Percentiles rank a stretch among this genome's conserved stretches.
These are phyloP conservation scores for Graphilbum fragrans DNA, from an alignment of 2,329 filamentous ascomycete genomes.

Conservation along the genomic window DNA sequence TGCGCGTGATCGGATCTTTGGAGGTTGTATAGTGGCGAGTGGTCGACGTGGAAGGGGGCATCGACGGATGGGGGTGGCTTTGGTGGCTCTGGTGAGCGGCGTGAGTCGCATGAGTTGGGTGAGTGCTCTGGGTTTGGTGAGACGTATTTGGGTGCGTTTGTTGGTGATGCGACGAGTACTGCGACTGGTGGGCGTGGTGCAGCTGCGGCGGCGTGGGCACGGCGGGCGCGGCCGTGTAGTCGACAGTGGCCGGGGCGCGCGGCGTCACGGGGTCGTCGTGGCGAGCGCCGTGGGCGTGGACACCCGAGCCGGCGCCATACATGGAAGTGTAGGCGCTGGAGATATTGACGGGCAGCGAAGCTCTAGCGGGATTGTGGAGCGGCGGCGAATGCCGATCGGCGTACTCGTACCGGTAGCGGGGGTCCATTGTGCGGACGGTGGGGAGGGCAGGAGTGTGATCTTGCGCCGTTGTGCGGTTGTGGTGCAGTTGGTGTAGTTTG, in stretches of 20 bases:
- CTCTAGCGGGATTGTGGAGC: slow-evolving; percentile 31
- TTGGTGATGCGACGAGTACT: slow-evolving; percentile 1
- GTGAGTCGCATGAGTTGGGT: too few relatives aligned
- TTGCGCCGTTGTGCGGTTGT: background rate
- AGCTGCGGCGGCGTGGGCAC: slow-evolving; percentile 11
- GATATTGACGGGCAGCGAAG: slow-evolving; percentile 37
- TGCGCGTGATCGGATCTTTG: slow-evolving; percentile 36
- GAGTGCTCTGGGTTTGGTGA: background rate
- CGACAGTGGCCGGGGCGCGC: slow-evolving; percentile 4
- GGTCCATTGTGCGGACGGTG: slow-evolving; percentile 6
- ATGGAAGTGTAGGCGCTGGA: slow-evolving; percentile 27
- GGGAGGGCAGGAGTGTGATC: too few relatives aligned
- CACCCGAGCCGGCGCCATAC: slow-evolving; percentile 33
- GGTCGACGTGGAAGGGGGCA: slow-evolving; percentile 21
- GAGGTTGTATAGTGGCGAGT: slow-evolving; percentile 42
- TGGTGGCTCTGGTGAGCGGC: too few relatives aligned
- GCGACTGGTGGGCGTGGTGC: background rate
- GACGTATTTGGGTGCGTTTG: background rate
- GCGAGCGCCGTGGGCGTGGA: slow-evolving; percentile 26
- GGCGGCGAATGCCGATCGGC: slow-evolving; percentile 29
- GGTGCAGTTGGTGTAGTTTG: too few relatives aligned
- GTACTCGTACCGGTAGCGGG: slow-evolving; percentile 7
- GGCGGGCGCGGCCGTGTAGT: slow-evolving; percentile 8
- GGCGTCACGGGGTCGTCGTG: slow-evolving; percentile 10
- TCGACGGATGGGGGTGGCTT: slow-evolving; percentile 9